phyloP scores from a whole-genome alignment of 139 green algal species.

The Raphidocelis subcapitata region DNA sequence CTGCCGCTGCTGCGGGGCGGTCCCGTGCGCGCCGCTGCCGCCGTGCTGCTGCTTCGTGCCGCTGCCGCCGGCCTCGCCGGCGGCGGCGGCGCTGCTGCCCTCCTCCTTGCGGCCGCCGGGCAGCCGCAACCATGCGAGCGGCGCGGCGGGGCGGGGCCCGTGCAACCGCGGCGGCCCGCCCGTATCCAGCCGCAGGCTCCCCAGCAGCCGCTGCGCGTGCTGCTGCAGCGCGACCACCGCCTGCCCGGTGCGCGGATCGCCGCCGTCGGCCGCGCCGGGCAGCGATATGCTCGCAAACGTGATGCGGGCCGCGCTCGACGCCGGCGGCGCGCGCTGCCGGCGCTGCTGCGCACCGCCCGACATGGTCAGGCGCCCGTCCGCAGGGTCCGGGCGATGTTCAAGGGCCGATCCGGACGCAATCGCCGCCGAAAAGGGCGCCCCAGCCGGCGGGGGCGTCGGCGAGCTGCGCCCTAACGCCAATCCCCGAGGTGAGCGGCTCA shows the following conservation, averaged over 20 bases:
- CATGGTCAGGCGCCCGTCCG: too few relatives aligned
- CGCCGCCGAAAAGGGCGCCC: too few relatives aligned
- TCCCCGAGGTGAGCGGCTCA: too few relatives aligned
- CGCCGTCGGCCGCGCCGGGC: neutral
- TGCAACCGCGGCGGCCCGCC: neutral
- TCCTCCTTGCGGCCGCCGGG: neutral
- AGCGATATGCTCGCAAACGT: constrained; percentile 10
- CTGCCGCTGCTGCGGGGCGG: neutral
- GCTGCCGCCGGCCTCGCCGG: too few relatives aligned
- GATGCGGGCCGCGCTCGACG: too few relatives aligned
- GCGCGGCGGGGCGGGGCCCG: neutral
- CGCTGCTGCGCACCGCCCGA: neutral
- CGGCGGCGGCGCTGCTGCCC: too few relatives aligned
- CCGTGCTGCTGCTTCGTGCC: neutral
- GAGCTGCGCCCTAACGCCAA: too few relatives aligned
- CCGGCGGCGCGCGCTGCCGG: too few relatives aligned
- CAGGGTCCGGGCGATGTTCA: too few relatives aligned
- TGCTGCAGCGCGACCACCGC: constrained; percentile 4
- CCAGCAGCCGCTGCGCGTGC: constrained; percentile 1
- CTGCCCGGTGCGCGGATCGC: neutral
- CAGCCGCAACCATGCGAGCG: constrained; percentile 1
- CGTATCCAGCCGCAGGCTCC: constrained; percentile 6
- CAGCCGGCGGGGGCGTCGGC: too few relatives aligned
- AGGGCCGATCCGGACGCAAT: too few relatives aligned
- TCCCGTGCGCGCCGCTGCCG: neutral